A percentile compares a stretch with the other conserved stretches of the same genome.
phyloP scores from a whole-genome alignment of 208 protist species.

The Dictyostelium gargantuum region DNA sequence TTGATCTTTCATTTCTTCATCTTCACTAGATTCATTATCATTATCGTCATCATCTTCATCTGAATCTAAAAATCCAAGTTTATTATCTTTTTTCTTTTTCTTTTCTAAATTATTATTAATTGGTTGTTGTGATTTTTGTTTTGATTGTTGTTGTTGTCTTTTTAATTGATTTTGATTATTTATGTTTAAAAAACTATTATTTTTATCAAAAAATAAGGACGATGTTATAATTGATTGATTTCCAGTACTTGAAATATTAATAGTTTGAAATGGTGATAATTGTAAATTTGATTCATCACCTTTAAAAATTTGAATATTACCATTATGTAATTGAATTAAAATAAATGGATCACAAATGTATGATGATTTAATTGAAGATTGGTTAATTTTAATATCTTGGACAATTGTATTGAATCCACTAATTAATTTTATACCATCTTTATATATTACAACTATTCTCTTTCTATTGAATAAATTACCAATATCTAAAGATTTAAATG shows the following conservation, averaged over 20 bases:
- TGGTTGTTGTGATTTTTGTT: background rate
- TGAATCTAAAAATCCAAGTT: background rate
- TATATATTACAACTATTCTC: background rate
- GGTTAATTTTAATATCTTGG: background rate
- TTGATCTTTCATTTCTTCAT: background rate
- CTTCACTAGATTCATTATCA: background rate
- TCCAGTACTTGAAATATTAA: background rate
- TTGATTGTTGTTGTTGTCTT: background rate
- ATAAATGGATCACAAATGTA: slow-evolving; percentile 39
- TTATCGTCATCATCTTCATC: background rate
- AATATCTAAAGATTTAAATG: background rate
- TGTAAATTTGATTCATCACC: background rate
- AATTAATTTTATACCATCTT: slow-evolving; percentile 2
- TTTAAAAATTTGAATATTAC: background rate
- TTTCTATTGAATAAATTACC: background rate
- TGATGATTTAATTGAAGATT: background rate
- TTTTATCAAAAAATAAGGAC: slow-evolving; percentile 35
- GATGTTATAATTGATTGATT: background rate
- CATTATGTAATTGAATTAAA: background rate
- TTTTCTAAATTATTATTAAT: background rate
- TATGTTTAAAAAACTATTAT: background rate
- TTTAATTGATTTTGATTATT: background rate
- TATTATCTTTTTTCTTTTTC: background rate
- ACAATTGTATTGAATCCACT: background rate
- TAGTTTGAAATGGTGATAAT: background rate